Evolutionary conservation across 768 basidiomycete genomes (phyloP).

Genomic region (Brasilioporus rufonigricans): DNA sequence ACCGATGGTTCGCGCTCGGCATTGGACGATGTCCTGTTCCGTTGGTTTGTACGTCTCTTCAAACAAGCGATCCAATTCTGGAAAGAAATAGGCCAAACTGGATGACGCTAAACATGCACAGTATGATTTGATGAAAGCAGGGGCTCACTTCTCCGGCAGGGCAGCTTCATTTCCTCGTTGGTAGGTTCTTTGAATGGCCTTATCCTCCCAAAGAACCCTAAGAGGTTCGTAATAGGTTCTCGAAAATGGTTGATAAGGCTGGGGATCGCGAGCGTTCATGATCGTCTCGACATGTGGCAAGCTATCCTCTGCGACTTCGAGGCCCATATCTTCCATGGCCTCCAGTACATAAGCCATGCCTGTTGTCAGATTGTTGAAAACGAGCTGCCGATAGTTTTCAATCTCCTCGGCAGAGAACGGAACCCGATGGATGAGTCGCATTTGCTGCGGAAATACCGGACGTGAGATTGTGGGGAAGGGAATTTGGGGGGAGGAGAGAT

Average conservation of each 20-base stretch:
- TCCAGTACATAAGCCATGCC: slow-evolving; percentile 83
- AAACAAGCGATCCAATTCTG: slow-evolving; percentile 78
- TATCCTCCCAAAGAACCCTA: slow-evolving; percentile 72
- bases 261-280: slow-evolving; percentile 65
- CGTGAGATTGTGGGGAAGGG: neutral
- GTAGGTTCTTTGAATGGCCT: slow-evolving; percentile 72
- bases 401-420: slow-evolving; percentile 81
- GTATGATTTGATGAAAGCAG: neutral
- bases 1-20: slow-evolving; percentile 84
- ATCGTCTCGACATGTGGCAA: slow-evolving; percentile 57
- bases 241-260: slow-evolving; percentile 82
- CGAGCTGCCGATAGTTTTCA: slow-evolving; percentile 86
- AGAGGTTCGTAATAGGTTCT: slow-evolving; percentile 63
- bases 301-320: slow-evolving; percentile 67
- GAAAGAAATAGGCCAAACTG: slow-evolving; percentile 76
- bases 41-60: slow-evolving; percentile 66
- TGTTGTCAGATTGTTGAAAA: slow-evolving; percentile 88
- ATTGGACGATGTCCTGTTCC: slow-evolving; percentile 86
- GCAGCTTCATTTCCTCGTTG: slow-evolving; percentile 86
- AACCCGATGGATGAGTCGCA: slow-evolving; percentile 90
- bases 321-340: slow-evolving; percentile 85
- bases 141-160: slow-evolving; percentile 81
- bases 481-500: neutral
- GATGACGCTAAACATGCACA: neutral
- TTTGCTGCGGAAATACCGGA: slow-evolving; percentile 59